These are phyloP conservation scores for Gautieria morchelliformis DNA, from an alignment of 768 basidiomycete species.

Conservation along the genomic window DNA sequence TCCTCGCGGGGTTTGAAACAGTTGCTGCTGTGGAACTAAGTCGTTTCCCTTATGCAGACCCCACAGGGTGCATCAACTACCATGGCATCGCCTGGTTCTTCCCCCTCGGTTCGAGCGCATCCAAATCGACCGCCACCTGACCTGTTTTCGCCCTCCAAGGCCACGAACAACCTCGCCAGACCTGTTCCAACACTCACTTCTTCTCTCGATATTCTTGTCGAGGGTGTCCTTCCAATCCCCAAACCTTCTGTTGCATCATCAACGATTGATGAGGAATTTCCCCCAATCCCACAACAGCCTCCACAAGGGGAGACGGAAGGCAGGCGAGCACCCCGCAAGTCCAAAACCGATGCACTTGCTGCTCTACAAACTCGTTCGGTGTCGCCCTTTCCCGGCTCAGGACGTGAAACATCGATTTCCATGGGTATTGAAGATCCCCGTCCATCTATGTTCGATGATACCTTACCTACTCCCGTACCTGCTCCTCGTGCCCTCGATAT, in stretches of 20 bases:
- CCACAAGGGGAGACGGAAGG: constrained; percentile 2
- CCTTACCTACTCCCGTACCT: constrained; percentile 47
- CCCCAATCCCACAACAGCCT: neutral
- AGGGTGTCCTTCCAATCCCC: constrained; percentile 58
- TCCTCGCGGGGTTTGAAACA: neutral
- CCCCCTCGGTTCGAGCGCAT: neutral
- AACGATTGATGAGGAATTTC: neutral
- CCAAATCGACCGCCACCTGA: neutral
- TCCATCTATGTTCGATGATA: constrained; percentile 28
- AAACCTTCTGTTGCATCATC: constrained; percentile 21
- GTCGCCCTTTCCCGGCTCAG: constrained; percentile 38
- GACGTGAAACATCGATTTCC: constrained; percentile 41
- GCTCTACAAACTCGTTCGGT: constrained; percentile 63
- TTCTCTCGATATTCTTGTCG: constrained; percentile 67
- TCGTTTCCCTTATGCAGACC: neutral
- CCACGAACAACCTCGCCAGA: constrained; percentile 6
- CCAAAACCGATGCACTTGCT: constrained; percentile 79
- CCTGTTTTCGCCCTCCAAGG: neutral
- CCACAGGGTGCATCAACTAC: neutral
- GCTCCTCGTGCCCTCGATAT: constrained; percentile 58
- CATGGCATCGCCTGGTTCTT: neutral
- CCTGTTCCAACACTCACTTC: constrained; percentile 43
- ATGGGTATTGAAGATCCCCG: constrained; percentile 30
- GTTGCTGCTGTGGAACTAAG: neutral
- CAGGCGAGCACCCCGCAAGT: constrained; percentile 77